These are phyloP conservation scores for Auxenochlorella pyrenoidosa DNA, from an alignment of 139 green algal genomes.

Conservation along the genomic window DNA sequence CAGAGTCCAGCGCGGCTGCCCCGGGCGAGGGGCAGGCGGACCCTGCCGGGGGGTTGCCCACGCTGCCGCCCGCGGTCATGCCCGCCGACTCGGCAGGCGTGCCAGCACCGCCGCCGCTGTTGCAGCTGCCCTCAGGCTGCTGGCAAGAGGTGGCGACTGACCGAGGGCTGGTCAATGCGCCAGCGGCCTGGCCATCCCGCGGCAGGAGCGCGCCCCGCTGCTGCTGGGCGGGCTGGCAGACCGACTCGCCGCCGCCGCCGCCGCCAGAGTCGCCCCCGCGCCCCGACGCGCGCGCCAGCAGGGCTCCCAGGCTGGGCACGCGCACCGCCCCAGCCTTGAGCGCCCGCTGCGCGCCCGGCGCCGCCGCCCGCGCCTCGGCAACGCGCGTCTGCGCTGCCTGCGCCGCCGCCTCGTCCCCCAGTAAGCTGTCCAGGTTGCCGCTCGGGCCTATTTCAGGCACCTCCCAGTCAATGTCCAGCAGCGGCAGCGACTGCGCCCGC, in stretches of 20 bases:
- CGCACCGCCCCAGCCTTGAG: background rate
- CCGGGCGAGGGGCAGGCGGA: background rate
- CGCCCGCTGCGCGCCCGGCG: background rate
- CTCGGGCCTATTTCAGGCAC: background rate
- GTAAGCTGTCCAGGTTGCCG: slow-evolving; percentile 1
- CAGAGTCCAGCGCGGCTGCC: background rate
- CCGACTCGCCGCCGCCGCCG: background rate
- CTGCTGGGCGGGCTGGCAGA: background rate
- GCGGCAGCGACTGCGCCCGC: background rate
- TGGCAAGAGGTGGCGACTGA: background rate
- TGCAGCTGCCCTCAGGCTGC: background rate
- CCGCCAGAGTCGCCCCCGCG: background rate
- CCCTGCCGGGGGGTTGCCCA: background rate
- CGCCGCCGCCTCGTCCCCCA: background rate
- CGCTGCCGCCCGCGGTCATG: background rate
- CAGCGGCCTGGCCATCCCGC: background rate
- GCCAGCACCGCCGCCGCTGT: background rate
- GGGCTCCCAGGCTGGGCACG: background rate
- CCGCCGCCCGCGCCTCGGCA: background rate
- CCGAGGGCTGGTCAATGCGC: background rate
- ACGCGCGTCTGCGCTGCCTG: background rate
- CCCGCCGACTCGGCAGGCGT: background rate
- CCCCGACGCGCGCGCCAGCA: background rate
- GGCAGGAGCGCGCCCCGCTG: background rate
- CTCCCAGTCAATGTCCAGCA: slow-evolving; percentile 22